phyloP scores from a whole-genome alignment of 202 grass and related monocot genomes.

The Dendrocalamus latiflorus region DNA sequence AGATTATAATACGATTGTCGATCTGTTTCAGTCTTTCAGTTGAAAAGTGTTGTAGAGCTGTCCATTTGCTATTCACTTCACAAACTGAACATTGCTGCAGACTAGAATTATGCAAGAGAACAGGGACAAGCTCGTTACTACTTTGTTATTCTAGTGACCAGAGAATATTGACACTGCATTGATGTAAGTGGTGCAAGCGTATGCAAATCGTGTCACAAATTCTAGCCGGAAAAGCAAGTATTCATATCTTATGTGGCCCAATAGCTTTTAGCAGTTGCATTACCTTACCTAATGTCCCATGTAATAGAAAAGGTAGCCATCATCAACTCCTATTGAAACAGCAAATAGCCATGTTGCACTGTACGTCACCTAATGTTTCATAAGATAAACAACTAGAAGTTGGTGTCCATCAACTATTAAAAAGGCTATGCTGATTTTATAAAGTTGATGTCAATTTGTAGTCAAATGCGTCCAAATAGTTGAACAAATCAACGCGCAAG shows the following conservation, averaged over 20 bases:
- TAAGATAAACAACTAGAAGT: background rate
- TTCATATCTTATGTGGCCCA: background rate
- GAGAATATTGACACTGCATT: background rate
- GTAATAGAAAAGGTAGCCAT: background rate
- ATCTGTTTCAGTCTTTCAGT: too few species aligned
- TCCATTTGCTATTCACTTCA: background rate
- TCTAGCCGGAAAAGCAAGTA: background rate
- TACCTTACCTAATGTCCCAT: background rate
- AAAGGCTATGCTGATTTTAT: too few species aligned
- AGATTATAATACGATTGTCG: background rate
- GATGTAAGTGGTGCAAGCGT: background rate
- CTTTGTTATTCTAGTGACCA: background rate
- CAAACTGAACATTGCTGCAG: background rate
- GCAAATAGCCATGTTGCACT: background rate
- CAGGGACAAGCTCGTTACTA: background rate
- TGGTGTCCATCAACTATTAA: too few species aligned
- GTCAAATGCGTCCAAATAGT: background rate
- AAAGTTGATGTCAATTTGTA: conserved; percentile 6
- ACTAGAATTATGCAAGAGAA: background rate
- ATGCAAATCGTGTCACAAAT: background rate
- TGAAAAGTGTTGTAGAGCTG: background rate
- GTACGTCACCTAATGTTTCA: background rate
- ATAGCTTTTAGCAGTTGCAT: background rate
- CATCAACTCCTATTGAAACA: background rate
- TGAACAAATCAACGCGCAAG: background rate